Base-by-base conservation (phyloP, 2,329 filamentous ascomycete species). In the Penicillium sp. region DNA sequence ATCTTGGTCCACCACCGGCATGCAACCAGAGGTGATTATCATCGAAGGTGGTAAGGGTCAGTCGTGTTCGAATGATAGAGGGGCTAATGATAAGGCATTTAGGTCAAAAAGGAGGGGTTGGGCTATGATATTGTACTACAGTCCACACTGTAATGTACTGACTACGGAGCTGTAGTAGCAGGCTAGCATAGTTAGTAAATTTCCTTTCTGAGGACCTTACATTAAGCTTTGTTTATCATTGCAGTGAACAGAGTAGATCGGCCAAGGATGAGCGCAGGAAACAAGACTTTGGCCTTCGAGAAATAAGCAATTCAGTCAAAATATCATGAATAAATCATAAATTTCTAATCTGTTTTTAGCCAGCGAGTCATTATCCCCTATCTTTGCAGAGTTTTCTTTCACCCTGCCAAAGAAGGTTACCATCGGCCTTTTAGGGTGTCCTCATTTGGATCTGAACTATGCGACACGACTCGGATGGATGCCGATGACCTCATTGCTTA, bases 1-100 rank as follows among this genome's bases (percentile, higher is more conserved):
- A 57, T 45, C 42, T 26, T 26, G 54, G 42, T 26, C 54, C 54
- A 57, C 54, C 30, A 47, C 44, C 42, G 38, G 33, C 42, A 57
- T 57, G 54, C 42, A 57, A 57, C 54, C 54, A 47, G 17, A 28
- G 40, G 28, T 19, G 54, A 22, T 26, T 30, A 49, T 37, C 9
- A 45, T 55, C 19, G 35, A 40, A 15, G 22, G 22, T 54, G 7
- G 51, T 9, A 35, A 40, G 30, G 33, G 19, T 12, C 15, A 53
- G 35, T 24, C 30, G 26, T n/a, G 49, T 15, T 51, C 49, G 17
- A 33, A 51, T 19, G 28, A 22, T 13, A 10, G n/a, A 51, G 30
- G 49, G 49, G 17, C n/a, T 51, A 15, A 22, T 35, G 49, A 51
- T 51, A 35, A 51, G 49, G n/a, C 49, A 15, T 35, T 22, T 8